Conservation (phyloP, 148 eudicot species). For the Rhododendron henanense region DNA sequence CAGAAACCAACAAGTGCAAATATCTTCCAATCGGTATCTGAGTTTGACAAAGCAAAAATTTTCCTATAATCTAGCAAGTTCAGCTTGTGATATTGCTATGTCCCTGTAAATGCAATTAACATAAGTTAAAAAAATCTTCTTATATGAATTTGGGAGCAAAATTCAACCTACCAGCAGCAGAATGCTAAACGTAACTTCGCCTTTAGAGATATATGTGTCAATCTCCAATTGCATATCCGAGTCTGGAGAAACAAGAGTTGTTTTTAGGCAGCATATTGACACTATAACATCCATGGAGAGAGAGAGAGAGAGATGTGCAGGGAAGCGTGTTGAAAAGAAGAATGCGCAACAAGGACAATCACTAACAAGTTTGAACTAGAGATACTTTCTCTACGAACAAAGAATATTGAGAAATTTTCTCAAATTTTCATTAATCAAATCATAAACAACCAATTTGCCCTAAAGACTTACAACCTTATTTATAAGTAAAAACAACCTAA, state of each 20-base stretch:
- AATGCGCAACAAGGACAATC: too few relatives aligned
- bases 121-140: neutral
- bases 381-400: too few relatives aligned
- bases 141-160: neutral
- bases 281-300: neutral
- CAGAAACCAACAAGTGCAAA: neutral
- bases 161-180: conserved; percentile 56
- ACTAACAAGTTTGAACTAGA: too few relatives aligned
- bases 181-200: conserved; percentile 67
- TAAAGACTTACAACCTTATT: too few relatives aligned
- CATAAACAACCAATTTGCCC: too few relatives aligned
- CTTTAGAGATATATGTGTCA: conserved; percentile 52
- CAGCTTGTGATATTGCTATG: neutral
- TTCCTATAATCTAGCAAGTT: neutral
- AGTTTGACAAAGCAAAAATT: neutral
- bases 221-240: conserved; percentile 86
- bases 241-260: conserved; percentile 41
- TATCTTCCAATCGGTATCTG: neutral
- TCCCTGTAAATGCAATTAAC: neutral
- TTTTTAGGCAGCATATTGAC: neutral
- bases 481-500: too few relatives aligned
- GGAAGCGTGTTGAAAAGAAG: too few relatives aligned
- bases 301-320: too few relatives aligned
- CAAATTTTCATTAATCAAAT: too few relatives aligned
- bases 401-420: too few relatives aligned